Evolutionary conservation across 768 basidiomycete species (phyloP).

Genomic region (Termitomyces sp.): DNA sequence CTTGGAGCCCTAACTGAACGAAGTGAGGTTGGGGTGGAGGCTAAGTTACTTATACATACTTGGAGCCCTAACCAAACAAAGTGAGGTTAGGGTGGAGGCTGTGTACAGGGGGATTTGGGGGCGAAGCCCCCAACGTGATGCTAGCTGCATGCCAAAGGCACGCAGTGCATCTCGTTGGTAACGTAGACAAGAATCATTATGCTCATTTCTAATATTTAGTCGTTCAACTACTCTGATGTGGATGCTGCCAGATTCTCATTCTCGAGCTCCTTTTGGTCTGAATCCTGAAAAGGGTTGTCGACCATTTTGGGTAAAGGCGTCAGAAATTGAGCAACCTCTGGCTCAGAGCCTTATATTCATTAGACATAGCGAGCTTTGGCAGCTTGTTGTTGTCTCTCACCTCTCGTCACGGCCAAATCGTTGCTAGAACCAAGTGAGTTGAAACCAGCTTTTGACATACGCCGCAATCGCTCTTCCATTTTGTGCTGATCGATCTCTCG

Average conservation of each 20-base stretch:
- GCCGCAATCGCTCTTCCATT: neutral
- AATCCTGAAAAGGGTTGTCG: neutral
- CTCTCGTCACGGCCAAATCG: neutral
- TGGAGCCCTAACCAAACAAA: too few relatives aligned
- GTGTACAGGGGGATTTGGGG: too few relatives aligned
- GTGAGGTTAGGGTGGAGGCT: too few relatives aligned
- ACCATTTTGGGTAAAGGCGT: neutral
- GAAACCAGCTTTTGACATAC: neutral
- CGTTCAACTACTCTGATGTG: neutral
- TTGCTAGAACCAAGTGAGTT: neutral
- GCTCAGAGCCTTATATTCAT: neutral
- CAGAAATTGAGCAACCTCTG: neutral
- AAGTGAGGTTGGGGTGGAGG: too few relatives aligned
- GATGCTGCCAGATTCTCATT: neutral
- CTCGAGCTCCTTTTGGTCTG: neutral
- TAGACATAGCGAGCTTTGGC: neutral
- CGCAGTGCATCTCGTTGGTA: too few relatives aligned
- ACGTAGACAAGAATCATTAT: neutral
- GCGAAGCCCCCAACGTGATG: too few relatives aligned
- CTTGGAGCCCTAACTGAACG: too few relatives aligned
- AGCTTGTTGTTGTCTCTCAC: neutral
- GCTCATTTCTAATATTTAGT: neutral
- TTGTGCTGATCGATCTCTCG: neutral
- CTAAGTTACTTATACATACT: too few relatives aligned
- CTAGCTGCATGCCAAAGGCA: too few relatives aligned